Conservation (phyloP, 192 early-diverging fungal species). For the Coemansia sp. region DNA sequence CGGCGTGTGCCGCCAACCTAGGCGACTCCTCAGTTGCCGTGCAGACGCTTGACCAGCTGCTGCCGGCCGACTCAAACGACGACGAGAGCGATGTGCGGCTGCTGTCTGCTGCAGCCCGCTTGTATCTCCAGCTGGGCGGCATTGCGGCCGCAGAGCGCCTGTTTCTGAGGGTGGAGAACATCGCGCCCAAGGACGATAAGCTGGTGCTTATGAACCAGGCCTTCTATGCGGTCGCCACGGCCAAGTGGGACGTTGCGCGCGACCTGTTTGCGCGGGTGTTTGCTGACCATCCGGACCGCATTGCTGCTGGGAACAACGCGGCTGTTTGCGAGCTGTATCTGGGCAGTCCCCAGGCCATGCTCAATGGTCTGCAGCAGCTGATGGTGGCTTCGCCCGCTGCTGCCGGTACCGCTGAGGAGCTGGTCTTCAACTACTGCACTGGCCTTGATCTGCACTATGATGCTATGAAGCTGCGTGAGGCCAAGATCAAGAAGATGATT, state of each 20-base stretch:
- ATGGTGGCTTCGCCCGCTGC: constrained; percentile 33
- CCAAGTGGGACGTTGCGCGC: constrained; percentile 34
- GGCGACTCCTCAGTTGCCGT: constrained; percentile 19
- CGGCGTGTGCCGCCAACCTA: constrained; percentile 12
- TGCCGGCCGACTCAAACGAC: neutral
- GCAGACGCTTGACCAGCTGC: constrained; percentile 11
- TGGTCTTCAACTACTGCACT: constrained; percentile 52
- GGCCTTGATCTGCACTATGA: constrained; percentile 50
- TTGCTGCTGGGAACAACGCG: constrained; percentile 39
- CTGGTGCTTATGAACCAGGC: constrained; percentile 41
- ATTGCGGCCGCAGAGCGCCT: constrained; percentile 22
- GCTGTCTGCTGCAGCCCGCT: constrained; percentile 32
- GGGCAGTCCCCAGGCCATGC: constrained; percentile 44
- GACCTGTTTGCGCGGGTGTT: constrained; percentile 19
- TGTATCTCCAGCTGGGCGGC: constrained; percentile 42
- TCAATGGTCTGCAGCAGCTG: constrained; percentile 26
- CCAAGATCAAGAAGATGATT: constrained; percentile 38
- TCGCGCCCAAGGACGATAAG: constrained; percentile 16
- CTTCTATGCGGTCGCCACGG: constrained; percentile 33
- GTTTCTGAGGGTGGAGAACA: constrained; percentile 22
- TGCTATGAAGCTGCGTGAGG: constrained; percentile 24
- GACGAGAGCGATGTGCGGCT: constrained; percentile 17
- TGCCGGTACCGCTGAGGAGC: constrained; percentile 39
- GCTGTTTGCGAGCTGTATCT: constrained; percentile 48
- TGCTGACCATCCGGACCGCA: constrained; percentile 10